phyloP scores from a whole-genome alignment of 129 eudicot species.

The Pseudognaphalium luteoalbum region DNA sequence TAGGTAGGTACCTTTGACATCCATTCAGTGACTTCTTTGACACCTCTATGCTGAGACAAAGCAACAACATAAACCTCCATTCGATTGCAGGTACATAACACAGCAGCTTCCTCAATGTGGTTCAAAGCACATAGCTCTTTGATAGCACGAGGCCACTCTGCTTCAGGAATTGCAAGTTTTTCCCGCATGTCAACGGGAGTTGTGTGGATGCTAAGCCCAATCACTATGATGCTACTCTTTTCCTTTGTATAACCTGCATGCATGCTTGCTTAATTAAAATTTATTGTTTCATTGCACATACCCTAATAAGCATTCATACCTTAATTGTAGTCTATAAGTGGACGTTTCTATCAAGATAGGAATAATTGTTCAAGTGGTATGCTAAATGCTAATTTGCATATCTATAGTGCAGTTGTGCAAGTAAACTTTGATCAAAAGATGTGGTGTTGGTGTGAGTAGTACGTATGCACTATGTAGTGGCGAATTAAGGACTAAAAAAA shows the following conservation, averaged over 20 bases:
- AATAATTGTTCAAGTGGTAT: not conserved
- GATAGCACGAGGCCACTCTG: slow-evolving; percentile 98
- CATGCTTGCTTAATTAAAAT: slow-evolving; percentile 41
- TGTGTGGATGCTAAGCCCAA: slow-evolving; percentile 88
- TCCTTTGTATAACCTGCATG: slow-evolving; percentile 86
- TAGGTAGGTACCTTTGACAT: slow-evolving; percentile 77
- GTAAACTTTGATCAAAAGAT: not conserved
- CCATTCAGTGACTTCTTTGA: slow-evolving; percentile 98
- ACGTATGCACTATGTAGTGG: not conserved
- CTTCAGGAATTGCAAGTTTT: slow-evolving; percentile 97
- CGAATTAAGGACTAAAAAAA: not conserved
- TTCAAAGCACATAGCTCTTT: slow-evolving; percentile 78
- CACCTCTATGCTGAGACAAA: slow-evolving; percentile 88
- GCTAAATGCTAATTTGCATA: not conserved
- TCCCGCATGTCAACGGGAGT: slow-evolving; percentile 92
- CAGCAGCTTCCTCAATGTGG: slow-evolving; percentile 97
- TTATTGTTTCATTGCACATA: not conserved
- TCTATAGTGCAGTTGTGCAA: not conserved
- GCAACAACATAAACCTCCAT: slow-evolving; percentile 96
- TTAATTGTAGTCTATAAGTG: not conserved
- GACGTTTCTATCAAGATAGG: not conserved
- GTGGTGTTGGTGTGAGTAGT: too few species aligned
- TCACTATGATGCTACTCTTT: slow-evolving; percentile 93
- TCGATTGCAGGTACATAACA: slow-evolving; percentile 84
- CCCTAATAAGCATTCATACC: not conserved